These are phyloP conservation scores for Hordeum pubiflorum DNA, from an alignment of 202 grass and related monocot genomes.

Conservation along the genomic window DNA sequence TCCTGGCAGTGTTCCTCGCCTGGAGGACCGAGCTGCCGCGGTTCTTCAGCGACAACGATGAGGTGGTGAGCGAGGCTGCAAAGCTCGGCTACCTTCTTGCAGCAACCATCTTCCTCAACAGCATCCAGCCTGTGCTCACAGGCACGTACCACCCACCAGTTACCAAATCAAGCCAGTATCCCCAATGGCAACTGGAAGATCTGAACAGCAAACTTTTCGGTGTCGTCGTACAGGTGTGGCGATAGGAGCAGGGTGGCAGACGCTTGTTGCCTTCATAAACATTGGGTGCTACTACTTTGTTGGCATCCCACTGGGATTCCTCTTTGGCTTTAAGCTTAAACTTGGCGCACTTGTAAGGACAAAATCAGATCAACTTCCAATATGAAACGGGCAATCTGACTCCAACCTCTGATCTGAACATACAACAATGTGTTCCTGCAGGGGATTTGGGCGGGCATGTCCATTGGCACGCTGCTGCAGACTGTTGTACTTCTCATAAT, in stretches of 20 bases:
- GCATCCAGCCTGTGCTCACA: constrained; percentile 87
- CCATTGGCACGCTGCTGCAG: constrained; percentile 71
- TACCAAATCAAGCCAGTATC: neutral
- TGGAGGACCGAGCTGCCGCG: constrained; percentile 49
- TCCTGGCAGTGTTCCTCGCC: constrained; percentile 54
- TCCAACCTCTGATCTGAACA: neutral
- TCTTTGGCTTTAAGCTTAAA: constrained; percentile 75
- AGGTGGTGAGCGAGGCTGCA: constrained; percentile 46
- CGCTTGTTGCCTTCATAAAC: constrained; percentile 73
- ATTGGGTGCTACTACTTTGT: constrained; percentile 81
- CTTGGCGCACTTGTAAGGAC: constrained; percentile 55
- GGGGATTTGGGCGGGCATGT: constrained; percentile 94
- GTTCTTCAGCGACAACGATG: constrained; percentile 58
- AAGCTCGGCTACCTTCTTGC: constrained; percentile 70
- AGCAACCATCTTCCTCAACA: constrained; percentile 80
- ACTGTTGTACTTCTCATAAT: constrained; percentile 58
- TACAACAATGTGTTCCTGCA: constrained; percentile 14
- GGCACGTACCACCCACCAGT: constrained; percentile 25
- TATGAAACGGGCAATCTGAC: neutral
- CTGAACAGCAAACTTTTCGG: neutral
- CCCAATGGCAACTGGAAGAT: neutral
- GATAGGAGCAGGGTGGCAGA: constrained; percentile 89
- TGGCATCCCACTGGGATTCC: constrained; percentile 60
- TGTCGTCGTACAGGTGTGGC: constrained; percentile 53
- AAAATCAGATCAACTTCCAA: neutral